phyloP scores from a whole-genome alignment of 208 protist species.

The Leishmania tarentolae region DNA sequence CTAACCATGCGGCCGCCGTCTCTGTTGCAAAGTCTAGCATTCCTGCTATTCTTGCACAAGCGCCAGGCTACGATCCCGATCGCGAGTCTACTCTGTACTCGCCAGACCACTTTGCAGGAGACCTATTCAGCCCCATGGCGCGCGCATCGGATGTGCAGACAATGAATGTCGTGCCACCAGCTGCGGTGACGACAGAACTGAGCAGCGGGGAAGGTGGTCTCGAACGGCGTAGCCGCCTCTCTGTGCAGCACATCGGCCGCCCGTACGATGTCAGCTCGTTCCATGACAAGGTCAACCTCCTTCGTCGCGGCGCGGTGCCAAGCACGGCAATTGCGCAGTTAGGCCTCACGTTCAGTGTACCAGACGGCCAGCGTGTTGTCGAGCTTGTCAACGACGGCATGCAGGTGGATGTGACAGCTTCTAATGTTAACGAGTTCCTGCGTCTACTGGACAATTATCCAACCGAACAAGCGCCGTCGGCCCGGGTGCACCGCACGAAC shows the following conservation, averaged over 20 bases:
- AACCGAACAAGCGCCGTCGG: conserved; percentile 11
- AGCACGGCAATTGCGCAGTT: conserved; percentile 51
- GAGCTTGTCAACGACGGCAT: conserved; percentile 75
- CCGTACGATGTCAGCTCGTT: conserved; percentile 43
- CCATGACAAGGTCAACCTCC: conserved; percentile 42
- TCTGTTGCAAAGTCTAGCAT: background rate
- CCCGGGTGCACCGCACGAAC: conserved; percentile 61
- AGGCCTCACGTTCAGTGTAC: conserved; percentile 73
- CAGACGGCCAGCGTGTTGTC: conserved; percentile 59
- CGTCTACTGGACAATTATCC: conserved; percentile 51
- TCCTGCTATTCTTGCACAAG: conserved; percentile 29
- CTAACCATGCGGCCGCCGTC: background rate
- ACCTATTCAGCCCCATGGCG: conserved; percentile 59
- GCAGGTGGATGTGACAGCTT: conserved; percentile 63
- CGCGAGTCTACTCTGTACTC: conserved; percentile 52
- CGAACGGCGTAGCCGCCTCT: conserved; percentile 13
- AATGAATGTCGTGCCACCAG: conserved; percentile 33
- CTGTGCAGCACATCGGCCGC: conserved; percentile 27
- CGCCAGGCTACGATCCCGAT: conserved; percentile 45
- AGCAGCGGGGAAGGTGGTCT: background rate
- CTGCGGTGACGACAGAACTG: conserved; percentile 19
- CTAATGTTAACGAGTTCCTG: conserved; percentile 74
- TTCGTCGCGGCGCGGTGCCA: conserved; percentile 43
- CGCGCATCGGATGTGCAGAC: conserved; percentile 26
- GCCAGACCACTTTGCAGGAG: conserved; percentile 44